Base-by-base conservation (phyloP, 1,284 basidiomycete species). In the Leccinum subrobustum region DNA sequence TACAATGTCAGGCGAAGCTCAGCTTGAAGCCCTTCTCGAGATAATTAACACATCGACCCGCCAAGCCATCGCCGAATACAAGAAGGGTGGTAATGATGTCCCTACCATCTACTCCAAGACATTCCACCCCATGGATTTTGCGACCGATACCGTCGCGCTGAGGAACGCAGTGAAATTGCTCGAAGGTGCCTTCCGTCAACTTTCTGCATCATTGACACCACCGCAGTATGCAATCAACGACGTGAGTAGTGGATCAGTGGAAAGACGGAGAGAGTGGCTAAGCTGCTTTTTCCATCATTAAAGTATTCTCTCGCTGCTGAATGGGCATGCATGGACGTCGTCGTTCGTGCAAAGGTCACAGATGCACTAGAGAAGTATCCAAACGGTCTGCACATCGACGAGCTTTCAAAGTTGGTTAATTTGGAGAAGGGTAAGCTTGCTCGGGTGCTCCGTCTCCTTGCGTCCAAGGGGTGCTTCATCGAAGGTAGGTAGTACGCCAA, bases 381-480 rank as follows among this genome's bases (percentile, higher is more conserved):
- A 5, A 55, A 70, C 16, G 73, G 73, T 25, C 60, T 75, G 23
- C 64, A 66, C 31, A 60, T 73, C 8, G 57, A 64, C 11, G 62
- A 67, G 50, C 64, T 73, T n/a, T 54, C 73, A 31, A 56, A 54
- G 42, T 54, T 64, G 39, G 65, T 73, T 23, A 59, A 58, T 6
- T 37, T 74, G 31, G 73, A 75, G 50, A 63, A 58, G 29, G 65
- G 62, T 1, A 76, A 74, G 33, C 67, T 74, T 18, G 51, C 64
- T 54, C 72, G 76, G 3, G 56, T 73, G 14, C 67, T 76, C 47
- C 75, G 75, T 37, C 53, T 70, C 6, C 70, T 76, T n/a, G 69
- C 70, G 1, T 67, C 68, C 8, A 69, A 75, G 54, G 73, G 75
- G 20, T 71, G 73, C 54, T 76, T 76, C 53, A 63, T 54, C 1